Evolutionary conservation across 768 basidiomycete species (phyloP).

Genomic region (Leccinum imitatum): DNA sequence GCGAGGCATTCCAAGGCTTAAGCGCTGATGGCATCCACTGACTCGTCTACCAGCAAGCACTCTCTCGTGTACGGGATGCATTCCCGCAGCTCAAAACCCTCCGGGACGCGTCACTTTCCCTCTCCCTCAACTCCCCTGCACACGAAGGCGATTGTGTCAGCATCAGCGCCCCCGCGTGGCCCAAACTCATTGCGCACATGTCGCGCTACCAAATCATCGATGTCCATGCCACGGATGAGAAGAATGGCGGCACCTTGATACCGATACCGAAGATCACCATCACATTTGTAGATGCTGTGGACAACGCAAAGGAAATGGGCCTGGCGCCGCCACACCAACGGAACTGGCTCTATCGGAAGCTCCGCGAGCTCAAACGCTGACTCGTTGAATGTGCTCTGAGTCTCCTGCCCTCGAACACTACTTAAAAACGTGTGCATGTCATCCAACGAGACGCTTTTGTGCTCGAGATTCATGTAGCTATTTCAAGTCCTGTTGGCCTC

Average conservation of each 20-base stretch:
- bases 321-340: constrained; percentile 42
- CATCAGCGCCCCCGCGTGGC: constrained; percentile 56
- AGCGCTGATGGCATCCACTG: not conserved
- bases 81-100: constrained; percentile 42
- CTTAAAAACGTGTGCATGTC: not conserved
- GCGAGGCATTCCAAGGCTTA: not conserved
- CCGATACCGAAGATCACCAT: constrained; percentile 32
- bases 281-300: constrained; percentile 18
- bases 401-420: not conserved
- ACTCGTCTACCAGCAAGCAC: constrained; percentile 42
- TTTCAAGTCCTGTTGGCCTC: not conserved
- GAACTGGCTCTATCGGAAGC: constrained; percentile 20
- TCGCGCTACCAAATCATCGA: constrained; percentile 49
- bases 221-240: constrained; percentile 29
- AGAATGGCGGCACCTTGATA: not conserved
- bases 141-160: constrained; percentile 38
- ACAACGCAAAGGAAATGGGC: constrained; percentile 11
- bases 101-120: constrained; percentile 42
- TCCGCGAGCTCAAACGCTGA: not conserved
- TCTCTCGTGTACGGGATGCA: constrained; percentile 49
- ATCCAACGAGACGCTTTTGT: not conserved
- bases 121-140: constrained; percentile 39
- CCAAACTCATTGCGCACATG: constrained; percentile 39
- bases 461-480: not conserved
- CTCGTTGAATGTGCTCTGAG: not conserved